phyloP scores from a whole-genome alignment of 169 alveolate species.

The Plasmodium falciparum region DNA sequence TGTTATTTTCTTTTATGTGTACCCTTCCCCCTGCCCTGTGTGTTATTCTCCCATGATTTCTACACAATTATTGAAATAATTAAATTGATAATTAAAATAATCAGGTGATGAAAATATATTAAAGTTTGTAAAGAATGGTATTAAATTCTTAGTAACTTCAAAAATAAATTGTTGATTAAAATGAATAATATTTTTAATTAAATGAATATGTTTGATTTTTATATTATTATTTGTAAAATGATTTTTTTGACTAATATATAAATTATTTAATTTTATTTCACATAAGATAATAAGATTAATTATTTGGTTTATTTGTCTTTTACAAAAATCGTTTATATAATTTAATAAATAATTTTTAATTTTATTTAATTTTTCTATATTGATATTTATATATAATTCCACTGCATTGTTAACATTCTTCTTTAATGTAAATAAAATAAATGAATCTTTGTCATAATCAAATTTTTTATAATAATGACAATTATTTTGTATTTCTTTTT shows the following conservation, averaged over 20 bases:
- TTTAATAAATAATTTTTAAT: slow-evolving; percentile 42
- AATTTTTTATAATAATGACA: slow-evolving; percentile 44
- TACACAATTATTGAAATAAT: slow-evolving; percentile 28
- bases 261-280: slow-evolving; percentile 70
- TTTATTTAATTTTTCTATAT: slow-evolving; percentile 54
- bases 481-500: slow-evolving; percentile 19
- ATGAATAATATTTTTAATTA: slow-evolving; percentile 26
- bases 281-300: slow-evolving; percentile 32
- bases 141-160: slow-evolving; percentile 55
- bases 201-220: neutral
- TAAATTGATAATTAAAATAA: slow-evolving; percentile 68
- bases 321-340: slow-evolving; percentile 47
- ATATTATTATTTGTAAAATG: neutral
- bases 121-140: slow-evolving; percentile 50
- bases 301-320: slow-evolving; percentile 32
- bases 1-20: neutral
- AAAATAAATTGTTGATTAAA: slow-evolving; percentile 30
- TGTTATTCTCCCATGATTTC: slow-evolving; percentile 8
- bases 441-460: slow-evolving; percentile 7
- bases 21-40: neutral
- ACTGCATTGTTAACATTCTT: slow-evolving; percentile 26
- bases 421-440: slow-evolving; percentile 38
- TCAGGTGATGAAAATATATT: slow-evolving; percentile 69
- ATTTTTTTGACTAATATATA: slow-evolving; percentile 23
- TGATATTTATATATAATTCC: slow-evolving; percentile 65